Evolutionary conservation across 345 rosid genomes (phyloP).

Genomic region (Melastoma malabathricum): DNA sequence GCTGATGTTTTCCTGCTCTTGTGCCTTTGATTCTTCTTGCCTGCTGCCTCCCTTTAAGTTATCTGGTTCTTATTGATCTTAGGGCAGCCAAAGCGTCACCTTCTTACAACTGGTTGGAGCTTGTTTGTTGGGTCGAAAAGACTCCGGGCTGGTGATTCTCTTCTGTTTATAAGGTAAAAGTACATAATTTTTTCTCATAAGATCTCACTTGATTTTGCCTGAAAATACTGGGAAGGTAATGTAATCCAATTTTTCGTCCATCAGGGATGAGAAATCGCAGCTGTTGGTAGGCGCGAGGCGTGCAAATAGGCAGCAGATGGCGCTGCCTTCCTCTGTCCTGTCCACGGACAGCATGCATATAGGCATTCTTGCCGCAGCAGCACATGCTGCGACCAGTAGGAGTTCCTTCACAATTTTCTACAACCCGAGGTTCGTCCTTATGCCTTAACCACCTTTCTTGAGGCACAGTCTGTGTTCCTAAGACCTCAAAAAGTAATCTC

Average conservation of each 20-base stretch:
- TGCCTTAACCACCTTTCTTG: neutral
- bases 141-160: conserved; percentile 93
- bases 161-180: conserved; percentile 73
- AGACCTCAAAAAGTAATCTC: neutral
- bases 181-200: no score
- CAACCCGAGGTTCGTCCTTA: conserved; percentile 66
- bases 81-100: conserved; percentile 99
- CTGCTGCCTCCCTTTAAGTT: no score
- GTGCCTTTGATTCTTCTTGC: no score
- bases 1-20: neutral
- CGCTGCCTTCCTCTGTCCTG: conserved; percentile 82
- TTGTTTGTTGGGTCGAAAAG: conserved; percentile 90
- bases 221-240: no score
- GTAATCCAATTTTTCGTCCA: conserved; percentile 1
- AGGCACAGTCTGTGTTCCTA: neutral
- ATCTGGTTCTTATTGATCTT: conserved; percentile 7
- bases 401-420: conserved; percentile 87
- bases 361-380: conserved; percentile 99
- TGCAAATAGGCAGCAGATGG: conserved; percentile 82
- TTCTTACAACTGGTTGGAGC: conserved; percentile 98
- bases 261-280: conserved; percentile 90
- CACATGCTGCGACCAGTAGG: conserved; percentile 81
- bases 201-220: no score
- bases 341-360: conserved; percentile 99
- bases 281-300: conserved; percentile 85